A percentile compares a stretch with the other conserved stretches of the same genome.
Conservation (phyloP, 176 grass and related monocot species). For the Musa troglodytarum region DNA sequence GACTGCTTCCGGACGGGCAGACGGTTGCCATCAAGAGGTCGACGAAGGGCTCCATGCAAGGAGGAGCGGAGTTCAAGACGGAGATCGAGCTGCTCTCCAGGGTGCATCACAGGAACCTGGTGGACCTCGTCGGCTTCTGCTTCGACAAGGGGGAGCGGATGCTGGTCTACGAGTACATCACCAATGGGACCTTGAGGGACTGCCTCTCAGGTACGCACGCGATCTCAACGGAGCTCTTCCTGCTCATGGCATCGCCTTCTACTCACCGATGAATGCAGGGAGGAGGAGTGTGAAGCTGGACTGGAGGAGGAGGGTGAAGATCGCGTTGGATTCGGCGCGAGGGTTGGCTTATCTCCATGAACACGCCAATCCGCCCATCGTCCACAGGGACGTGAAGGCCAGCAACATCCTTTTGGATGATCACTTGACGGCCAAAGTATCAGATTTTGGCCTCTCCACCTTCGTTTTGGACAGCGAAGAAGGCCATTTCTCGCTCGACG, state of each 20-base stretch:
- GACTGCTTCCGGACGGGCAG: slow-evolving; percentile 44
- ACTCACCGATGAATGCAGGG: slow-evolving; percentile 25
- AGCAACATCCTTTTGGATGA: slow-evolving; percentile 90
- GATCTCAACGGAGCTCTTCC: background rate
- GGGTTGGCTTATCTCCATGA: slow-evolving; percentile 86
- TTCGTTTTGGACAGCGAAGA: slow-evolving; percentile 44
- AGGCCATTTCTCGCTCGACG: slow-evolving; percentile 59
- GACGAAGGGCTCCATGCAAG: slow-evolving; percentile 73
- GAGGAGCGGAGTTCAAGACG: slow-evolving; percentile 75
- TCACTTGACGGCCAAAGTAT: slow-evolving; percentile 63
- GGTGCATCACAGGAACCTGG: slow-evolving; percentile 86
- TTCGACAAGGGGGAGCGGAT: slow-evolving; percentile 82
- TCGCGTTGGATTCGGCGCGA: slow-evolving; percentile 71
- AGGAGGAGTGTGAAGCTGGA: slow-evolving; percentile 46
- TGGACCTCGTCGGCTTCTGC: slow-evolving; percentile 74
- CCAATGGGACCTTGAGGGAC: slow-evolving; percentile 59
- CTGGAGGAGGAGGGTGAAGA: slow-evolving; percentile 64
- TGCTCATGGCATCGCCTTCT: background rate
- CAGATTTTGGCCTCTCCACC: slow-evolving; percentile 84
- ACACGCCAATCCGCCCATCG: slow-evolving; percentile 68
- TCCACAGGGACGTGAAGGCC: slow-evolving; percentile 86
- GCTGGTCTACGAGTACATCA: slow-evolving; percentile 88
- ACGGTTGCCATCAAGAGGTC: slow-evolving; percentile 69
- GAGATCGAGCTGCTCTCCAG: slow-evolving; percentile 88
- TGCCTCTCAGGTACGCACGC: slow-evolving; percentile 46